A percentile compares a stretch with the other conserved stretches of the same genome.
phyloP scores from a whole-genome alignment of 2,329 filamentous ascomycete genomes.

The Harringtonia aguacate region DNA sequence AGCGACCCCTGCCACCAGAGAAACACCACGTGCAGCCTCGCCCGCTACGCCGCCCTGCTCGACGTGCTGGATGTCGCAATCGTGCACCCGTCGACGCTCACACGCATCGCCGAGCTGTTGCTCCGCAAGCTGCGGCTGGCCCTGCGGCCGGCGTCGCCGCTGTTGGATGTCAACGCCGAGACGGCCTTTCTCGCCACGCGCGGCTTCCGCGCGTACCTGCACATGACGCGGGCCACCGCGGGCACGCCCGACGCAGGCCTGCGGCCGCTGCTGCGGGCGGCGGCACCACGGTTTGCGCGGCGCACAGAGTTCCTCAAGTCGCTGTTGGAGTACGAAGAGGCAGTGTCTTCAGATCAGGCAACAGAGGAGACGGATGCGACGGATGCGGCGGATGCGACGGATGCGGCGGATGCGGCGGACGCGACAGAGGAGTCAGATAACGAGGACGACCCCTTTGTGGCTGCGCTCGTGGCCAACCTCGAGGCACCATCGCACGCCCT shows the following conservation, averaged over 20 bases:
- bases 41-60: constrained; percentile 57
- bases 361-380: too few relatives aligned
- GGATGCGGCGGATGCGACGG: constrained; percentile 16
- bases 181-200: constrained; percentile 65
- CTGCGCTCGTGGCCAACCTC: constrained; percentile 61
- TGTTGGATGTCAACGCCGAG: constrained; percentile 42
- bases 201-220: constrained; percentile 63
- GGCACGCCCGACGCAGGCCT: constrained; percentile 47
- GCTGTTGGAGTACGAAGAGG: constrained; percentile 43
- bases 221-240: constrained; percentile 46
- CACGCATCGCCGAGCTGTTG: constrained; percentile 54
- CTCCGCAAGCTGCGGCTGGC: constrained; percentile 56
- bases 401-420: constrained; percentile 13
- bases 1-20: too few relatives aligned
- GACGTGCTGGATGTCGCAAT: constrained; percentile 50
- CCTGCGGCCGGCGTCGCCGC: constrained; percentile 46
- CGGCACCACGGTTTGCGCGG: constrained; percentile 54
- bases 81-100: constrained; percentile 48
- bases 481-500: constrained; percentile 65
- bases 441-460: constrained; percentile 50
- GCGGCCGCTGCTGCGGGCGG: constrained; percentile 55
- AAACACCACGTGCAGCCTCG: too few relatives aligned
- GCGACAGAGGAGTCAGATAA: constrained; percentile 28
- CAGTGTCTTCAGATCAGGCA: constrained; percentile 9
- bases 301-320: constrained; percentile 57